Evolutionary conservation across 1,284 basidiomycete species (phyloP), one percentile per base, ranked within the genome.

Genomic region (Fistulinella staudtii): DNA sequence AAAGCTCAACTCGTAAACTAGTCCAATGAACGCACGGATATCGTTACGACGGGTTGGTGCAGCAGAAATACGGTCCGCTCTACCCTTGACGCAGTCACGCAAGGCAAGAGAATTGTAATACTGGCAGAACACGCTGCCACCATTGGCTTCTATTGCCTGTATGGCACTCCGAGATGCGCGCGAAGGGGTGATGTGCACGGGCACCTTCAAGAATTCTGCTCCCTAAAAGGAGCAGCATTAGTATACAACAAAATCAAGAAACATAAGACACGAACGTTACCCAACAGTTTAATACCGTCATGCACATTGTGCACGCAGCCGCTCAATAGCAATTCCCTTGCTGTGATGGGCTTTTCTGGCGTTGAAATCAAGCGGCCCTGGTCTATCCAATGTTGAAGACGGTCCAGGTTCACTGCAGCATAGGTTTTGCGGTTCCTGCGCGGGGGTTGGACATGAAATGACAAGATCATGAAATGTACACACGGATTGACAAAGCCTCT

Each of bases 401-500:
- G 79, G 61, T 91, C 85, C 18, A 99, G 72, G 58, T 94, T 93
- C 14, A 99, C 74, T 1, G 92, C 84, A 6, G 88, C 88, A 70
- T 79, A 95, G 3, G 73, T 81, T 63, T 85, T 85, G 40, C 71
- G 74, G 47, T 79, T 85, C 43, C 89, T 91, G 53, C 10, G 36
- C 49, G 22, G 20, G 39, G 33, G 27, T 41, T 51, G 27, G 50
- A 43, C n/a, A 35, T 22, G 21, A 41, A 23, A 11, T 28, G 47
- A 47, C 31, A 18, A 33, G 24, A 31, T 22, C 18, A 30, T n/a
- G 28, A 38, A 9, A 44, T n/a, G 11, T 4, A 76, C 89, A 61
- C 59, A 94, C 93, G 82, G 79, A 70, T 97, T 98, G 49, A 84
- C 78, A 65, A 98, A 99, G 36, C 95, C 95, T 37, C 84, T 79